Evolutionary conservation across 1,284 basidiomycete genomes (phyloP), one percentile per base, ranked within the genome.

Genomic region (Tremellales sp.): DNA sequence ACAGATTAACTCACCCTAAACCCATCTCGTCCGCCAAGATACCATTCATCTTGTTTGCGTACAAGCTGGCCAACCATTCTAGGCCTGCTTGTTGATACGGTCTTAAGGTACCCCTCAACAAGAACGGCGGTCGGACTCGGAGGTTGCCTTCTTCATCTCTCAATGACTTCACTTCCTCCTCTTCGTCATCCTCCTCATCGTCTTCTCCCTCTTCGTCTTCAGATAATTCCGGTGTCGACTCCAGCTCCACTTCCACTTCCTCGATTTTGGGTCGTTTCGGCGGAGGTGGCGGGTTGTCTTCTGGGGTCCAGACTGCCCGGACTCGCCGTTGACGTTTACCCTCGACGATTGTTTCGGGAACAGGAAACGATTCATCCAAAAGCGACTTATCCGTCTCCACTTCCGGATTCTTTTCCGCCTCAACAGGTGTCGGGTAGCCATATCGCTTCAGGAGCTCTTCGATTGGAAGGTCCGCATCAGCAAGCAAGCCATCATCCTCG

Each of bases 61-160:
- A 92, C 31, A 97, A 75, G 63, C 84, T 88, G 0, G 88, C 87
- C 7, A 98, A 82, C 94, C 94, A 98, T 63, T 97, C 92, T 43
- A 97, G 74, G 0, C 94, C 94, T 12, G 86, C 81, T 56, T 93
- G 88, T 65, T 98, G 94, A 66, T 98, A 98, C 1, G 92, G 91
- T 16, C 93, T 84, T 31, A 98, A 77, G 2, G 81, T 81, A 1
- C 92, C 94, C 12, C 94, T 84, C 2, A 97, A 77, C 7, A 97
- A 76, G 45, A 89, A 79, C 0, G 93, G 91, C 9, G 84, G 80
- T 33, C 78, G 81, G 32, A 94, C 79, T 79, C 43, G 73, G 60
- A 43, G 79, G 72, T 5, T 78, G 35, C 55, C 58, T 3, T 57
- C 56, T 7, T 58, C 65, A 13, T 28, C 49, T 18, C 44, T 47